phyloP scores from a whole-genome alignment of 257 asterid species.

The Primulina eburnea region DNA sequence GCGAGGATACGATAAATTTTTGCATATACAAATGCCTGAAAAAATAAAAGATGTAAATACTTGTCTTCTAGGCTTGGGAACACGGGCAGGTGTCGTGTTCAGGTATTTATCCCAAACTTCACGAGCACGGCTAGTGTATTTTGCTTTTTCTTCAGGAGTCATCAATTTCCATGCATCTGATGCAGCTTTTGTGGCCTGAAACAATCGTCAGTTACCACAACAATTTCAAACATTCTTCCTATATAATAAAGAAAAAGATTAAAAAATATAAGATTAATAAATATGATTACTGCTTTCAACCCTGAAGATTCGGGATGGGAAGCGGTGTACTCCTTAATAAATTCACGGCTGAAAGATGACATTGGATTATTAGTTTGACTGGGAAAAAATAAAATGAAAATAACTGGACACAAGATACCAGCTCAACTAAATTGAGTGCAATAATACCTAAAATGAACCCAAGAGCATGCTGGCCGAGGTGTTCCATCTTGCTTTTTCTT shows the following conservation, averaged over 20 bases:
- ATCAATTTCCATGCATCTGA: conserved; percentile 97
- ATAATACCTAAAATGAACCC: conserved; percentile 94
- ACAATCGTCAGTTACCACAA: conserved; percentile 2
- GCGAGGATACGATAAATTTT: not conserved
- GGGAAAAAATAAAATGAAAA: not conserved
- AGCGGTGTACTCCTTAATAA: conserved; percentile 89
- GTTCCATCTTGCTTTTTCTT: conserved; percentile 69
- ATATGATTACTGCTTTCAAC: conserved; percentile 68
- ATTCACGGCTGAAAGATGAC: conserved; percentile 68
- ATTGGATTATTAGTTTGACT: conserved; percentile 24
- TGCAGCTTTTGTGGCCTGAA: conserved; percentile 98
- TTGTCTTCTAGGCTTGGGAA: conserved; percentile 88
- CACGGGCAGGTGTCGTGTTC: conserved; percentile 72
- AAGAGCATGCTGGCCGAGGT: conserved; percentile 95
- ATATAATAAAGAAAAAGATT: not conserved
- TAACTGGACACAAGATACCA: conserved; percentile 6
- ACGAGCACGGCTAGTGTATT: conserved; percentile 91
- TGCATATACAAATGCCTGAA: conserved; percentile 8
- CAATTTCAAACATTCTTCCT: conserved; percentile 14
- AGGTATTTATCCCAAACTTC: conserved; percentile 94
- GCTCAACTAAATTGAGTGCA: conserved; percentile 19
- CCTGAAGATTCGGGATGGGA: conserved; percentile 97
- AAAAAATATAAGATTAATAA: conserved; percentile 20
- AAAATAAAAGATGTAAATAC: conserved; percentile 31
- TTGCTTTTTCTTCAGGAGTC: conserved; percentile 85